Evolutionary conservation across 331 rosid species (phyloP).

Genomic region (Malus hybrid): DNA sequence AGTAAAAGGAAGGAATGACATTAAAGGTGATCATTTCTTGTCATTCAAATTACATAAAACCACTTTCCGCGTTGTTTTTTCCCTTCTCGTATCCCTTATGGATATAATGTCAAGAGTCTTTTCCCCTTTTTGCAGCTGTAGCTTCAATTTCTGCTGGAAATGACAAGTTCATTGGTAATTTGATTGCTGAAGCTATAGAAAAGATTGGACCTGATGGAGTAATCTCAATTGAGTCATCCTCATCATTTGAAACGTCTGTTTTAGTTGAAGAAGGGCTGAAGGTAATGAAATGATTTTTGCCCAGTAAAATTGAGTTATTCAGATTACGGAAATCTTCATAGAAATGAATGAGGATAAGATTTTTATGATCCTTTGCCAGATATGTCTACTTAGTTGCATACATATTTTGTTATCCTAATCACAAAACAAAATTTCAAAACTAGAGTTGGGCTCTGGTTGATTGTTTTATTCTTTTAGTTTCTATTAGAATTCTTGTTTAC

Average conservation of each 20-base stretch:
- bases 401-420: neutral
- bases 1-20: constrained; percentile 74
- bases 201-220: constrained; percentile 94
- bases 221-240: constrained; percentile 73
- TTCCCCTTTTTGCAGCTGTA: constrained; percentile 53
- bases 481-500: neutral
- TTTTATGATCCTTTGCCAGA: neutral
- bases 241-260: constrained; percentile 71
- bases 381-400: neutral
- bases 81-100: neutral
- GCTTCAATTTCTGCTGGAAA: constrained; percentile 93
- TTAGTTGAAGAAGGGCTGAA: constrained; percentile 92
- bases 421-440: neutral
- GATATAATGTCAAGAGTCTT: constrained; percentile 8
- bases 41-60: constrained; percentile 4
- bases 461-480: neutral
- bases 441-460: neutral
- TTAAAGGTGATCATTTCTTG: constrained; percentile 51
- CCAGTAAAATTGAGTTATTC: neutral
- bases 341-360: no score
- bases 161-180: constrained; percentile 70
- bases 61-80: neutral
- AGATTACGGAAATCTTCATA: neutral
- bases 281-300: constrained; percentile 31
- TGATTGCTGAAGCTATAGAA: constrained; percentile 79